Percentiles rank a stretch among this genome's conserved stretches.
Evolutionary conservation across 2,329 filamentous ascomycete species (phyloP).

Genomic region (Sordariomycetes sp.): DNA sequence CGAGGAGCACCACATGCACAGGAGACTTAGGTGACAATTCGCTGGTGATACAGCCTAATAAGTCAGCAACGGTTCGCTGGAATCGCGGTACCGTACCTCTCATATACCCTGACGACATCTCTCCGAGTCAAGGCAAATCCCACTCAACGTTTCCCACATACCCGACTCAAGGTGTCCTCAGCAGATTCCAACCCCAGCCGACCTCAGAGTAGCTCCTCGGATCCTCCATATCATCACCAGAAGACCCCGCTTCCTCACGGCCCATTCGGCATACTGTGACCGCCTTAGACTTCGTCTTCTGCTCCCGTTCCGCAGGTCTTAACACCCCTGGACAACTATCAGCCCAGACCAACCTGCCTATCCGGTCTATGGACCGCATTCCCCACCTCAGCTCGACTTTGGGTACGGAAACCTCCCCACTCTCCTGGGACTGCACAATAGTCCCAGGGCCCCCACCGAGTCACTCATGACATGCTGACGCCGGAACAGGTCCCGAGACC

Average conservation of each 20-base stretch:
- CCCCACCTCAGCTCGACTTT: not conserved
- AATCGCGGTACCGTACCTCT: no score
- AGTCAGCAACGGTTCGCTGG: not conserved
- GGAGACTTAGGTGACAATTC: not conserved
- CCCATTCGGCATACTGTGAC: not conserved
- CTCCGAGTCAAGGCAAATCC: not conserved
- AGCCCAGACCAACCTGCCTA: slow-evolving; percentile 2
- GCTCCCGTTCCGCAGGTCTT: not conserved
- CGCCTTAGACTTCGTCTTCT: not conserved
- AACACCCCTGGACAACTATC: not conserved
- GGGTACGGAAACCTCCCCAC: not conserved
- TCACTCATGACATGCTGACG: not conserved
- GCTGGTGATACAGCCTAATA: not conserved
- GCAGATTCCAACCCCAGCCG: no score
- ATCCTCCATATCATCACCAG: not conserved
- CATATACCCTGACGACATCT: no score
- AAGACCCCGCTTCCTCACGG: not conserved
- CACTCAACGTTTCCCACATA: not conserved
- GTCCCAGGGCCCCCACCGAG: not conserved
- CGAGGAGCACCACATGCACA: not conserved
- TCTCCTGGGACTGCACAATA: not conserved
- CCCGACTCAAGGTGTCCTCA: not conserved
- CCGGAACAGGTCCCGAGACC: not conserved
- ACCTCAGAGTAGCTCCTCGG: not conserved
- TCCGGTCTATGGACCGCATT: slow-evolving; percentile 1